Evolutionary conservation across 495 filamentous ascomycete species (phyloP).

Genomic region (Bacidia gigantensis): DNA sequence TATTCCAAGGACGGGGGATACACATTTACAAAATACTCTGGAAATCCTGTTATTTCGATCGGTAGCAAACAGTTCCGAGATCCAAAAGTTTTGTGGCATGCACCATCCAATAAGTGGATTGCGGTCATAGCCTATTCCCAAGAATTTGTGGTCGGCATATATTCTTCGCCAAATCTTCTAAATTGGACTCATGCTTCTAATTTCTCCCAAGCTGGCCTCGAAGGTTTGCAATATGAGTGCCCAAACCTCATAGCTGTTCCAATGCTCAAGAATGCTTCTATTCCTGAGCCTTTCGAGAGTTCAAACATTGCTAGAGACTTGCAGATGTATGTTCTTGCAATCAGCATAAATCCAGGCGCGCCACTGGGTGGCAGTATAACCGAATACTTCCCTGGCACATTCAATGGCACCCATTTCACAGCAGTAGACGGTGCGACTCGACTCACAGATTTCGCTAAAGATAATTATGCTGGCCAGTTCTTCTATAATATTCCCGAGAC

Average conservation of each 20-base stretch:
- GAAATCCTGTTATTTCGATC: slow-evolving; percentile 38
- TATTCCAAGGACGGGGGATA: slow-evolving; percentile 42
- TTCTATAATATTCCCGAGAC: slow-evolving; percentile 33
- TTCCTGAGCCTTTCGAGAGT: slow-evolving; percentile 12
- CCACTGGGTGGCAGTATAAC: slow-evolving; percentile 39
- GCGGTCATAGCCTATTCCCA: slow-evolving; percentile 34
- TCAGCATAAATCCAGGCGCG: slow-evolving; percentile 44
- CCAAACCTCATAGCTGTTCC: slow-evolving; percentile 37
- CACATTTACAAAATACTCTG: slow-evolving; percentile 37
- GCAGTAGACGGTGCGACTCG: slow-evolving; percentile 27
- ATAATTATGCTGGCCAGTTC: slow-evolving; percentile 43
- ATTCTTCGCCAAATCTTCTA: slow-evolving; percentile 37
- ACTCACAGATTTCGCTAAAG: slow-evolving; percentile 41
- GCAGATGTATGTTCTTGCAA: slow-evolving; percentile 32
- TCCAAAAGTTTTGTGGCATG: slow-evolving; percentile 42
- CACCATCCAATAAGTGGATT: slow-evolving; percentile 33
- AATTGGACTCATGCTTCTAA: slow-evolving; percentile 41
- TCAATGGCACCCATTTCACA: slow-evolving; percentile 38
- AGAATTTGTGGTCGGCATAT: slow-evolving; percentile 39
- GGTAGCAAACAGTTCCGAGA: slow-evolving; percentile 40
- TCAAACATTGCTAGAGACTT: slow-evolving; percentile 18
- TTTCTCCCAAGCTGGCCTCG: slow-evolving; percentile 37
- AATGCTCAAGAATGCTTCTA: slow-evolving; percentile 22
- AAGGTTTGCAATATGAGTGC: slow-evolving; percentile 47
- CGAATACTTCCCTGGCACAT: slow-evolving; percentile 35